These are phyloP conservation scores for Camellia oleifera DNA, from an alignment of 179 eudicot genomes.

Conservation along the genomic window DNA sequence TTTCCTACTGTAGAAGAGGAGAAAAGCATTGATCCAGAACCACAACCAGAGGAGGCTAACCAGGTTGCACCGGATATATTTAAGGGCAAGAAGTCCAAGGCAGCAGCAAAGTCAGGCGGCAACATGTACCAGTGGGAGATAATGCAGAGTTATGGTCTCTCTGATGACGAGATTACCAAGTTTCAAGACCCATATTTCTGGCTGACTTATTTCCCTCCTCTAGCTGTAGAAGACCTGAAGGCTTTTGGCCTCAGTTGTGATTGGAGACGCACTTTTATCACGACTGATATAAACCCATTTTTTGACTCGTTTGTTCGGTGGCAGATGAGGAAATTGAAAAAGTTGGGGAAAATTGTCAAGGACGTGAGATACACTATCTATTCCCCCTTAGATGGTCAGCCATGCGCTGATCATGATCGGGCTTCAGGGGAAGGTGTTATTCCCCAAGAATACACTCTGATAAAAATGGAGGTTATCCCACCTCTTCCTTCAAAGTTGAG, in stretches of 20 bases:
- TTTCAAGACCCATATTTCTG: slow-evolving; percentile 69
- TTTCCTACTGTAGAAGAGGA: slow-evolving; percentile 56
- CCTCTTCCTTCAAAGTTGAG: slow-evolving; percentile 64
- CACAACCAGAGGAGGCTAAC: slow-evolving; percentile 31
- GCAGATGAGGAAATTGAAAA: slow-evolving; percentile 80
- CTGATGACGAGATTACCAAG: slow-evolving; percentile 61
- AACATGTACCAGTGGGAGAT: slow-evolving; percentile 86
- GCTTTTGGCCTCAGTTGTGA: slow-evolving; percentile 82
- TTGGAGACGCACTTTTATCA: slow-evolving; percentile 83
- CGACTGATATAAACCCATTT: slow-evolving; percentile 76
- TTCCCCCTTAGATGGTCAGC: slow-evolving; percentile 91
- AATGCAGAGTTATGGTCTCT: slow-evolving; percentile 75
- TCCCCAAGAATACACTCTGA: slow-evolving; percentile 85
- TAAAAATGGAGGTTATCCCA: slow-evolving; percentile 78
- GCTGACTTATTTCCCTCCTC: slow-evolving; percentile 70
- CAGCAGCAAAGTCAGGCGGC: slow-evolving; percentile 60
- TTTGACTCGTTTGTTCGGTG: slow-evolving; percentile 81
- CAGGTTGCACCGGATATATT: slow-evolving; percentile 51
- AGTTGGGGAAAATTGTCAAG: slow-evolving; percentile 74
- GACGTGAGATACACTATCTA: slow-evolving; percentile 68
- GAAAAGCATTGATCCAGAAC: slow-evolving; percentile 29
- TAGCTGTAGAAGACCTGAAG: slow-evolving; percentile 76
- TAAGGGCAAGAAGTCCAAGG: slow-evolving; percentile 84
- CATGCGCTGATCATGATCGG: slow-evolving; percentile 92
- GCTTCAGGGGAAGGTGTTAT: slow-evolving; percentile 93